Base-by-base conservation (phyloP, 371 early-diverging fungal genomes). In the Phascolomyces articulosus region DNA sequence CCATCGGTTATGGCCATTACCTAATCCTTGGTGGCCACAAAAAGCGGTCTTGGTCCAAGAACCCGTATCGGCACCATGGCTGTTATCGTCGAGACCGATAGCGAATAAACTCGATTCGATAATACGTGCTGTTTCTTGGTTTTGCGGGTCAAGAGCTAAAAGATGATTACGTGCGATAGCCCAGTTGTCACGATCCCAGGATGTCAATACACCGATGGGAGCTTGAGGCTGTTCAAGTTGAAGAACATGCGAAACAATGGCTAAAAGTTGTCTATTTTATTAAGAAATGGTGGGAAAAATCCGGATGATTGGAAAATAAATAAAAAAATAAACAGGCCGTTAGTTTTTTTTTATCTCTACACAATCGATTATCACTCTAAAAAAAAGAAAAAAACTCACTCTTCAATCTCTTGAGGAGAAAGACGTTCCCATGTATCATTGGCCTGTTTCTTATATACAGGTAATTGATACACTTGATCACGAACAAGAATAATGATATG, bases 181-280 rank as follows among this genome's bases (percentile, higher is more conserved):
- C 95, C 97, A 97, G 18, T 77, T 84, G 70, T 96, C 95, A 23
- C 98, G 90, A 55, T 95, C 86, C 49, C 90, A 95, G 10, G 90
- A 91, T 1, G 97, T 95, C 64, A 97, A 75, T 15, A 94, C 65
- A 6, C 93, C 80, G 4, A 96, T 73, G 1, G 91, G 79, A 0
- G 88, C 84, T 31, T 91, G 81, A 6, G 51, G 55, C 10, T 63
- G 24, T 4, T 74, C 58, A 38, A 75, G 48, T 6, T 79, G 64
- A 26, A 80, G 72, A 41, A 79, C 80, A 64, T 89, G 77, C 11
- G 70, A 31, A 31, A 88, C 70, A 21, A 86, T 68, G 2, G 48
- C 62, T 40, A 76, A 58, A 16, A 82, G 69, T 8, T 65, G 20
- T 16, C 59, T 51, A 51, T 23, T 20, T 18, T 47, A 51, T 4